phyloP scores from a whole-genome alignment of 2,329 filamentous ascomycete genomes.

The Neopestalotiopsis sp. region DNA sequence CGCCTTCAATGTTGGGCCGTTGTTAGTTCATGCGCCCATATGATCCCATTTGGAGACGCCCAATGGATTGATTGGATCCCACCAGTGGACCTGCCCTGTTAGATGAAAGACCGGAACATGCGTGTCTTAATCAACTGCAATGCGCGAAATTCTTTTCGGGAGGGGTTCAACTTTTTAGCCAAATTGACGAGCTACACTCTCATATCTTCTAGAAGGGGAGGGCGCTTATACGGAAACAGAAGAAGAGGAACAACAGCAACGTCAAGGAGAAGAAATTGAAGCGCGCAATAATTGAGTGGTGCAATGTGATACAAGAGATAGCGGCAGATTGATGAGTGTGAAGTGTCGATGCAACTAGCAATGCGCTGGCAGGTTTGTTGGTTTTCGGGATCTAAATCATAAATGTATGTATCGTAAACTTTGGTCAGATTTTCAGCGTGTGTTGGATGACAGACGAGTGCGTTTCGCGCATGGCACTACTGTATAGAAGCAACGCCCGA shows the following conservation, averaged over 20 bases:
- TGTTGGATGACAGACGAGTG: not conserved
- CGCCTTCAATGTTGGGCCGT: constrained; percentile 7
- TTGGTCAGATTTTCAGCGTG: not conserved
- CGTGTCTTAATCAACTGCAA: constrained; percentile 1
- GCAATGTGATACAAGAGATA: not conserved
- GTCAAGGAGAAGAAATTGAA: not conserved
- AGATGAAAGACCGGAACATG: not conserved
- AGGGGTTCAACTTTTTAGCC: not conserved
- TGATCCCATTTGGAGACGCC: not conserved
- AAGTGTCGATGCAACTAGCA: not conserved
- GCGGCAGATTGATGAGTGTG: not conserved
- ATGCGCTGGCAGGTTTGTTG: not conserved
- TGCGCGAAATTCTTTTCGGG: not conserved
- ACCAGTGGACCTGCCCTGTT: constrained; percentile 12
- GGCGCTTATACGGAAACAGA: not conserved
- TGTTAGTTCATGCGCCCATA: constrained; percentile 11
- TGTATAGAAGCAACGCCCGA: not conserved
- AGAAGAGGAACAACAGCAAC: not conserved
- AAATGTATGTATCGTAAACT: not conserved
- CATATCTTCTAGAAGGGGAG: not conserved
- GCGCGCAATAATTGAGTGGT: not conserved
- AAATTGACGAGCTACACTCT: not conserved
- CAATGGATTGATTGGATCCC: not conserved
- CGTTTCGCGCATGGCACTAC: constrained; percentile 1
- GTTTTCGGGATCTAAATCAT: not conserved